Base-by-base conservation (phyloP, 345 rosid genomes). In the Lepidium sativum region DNA sequence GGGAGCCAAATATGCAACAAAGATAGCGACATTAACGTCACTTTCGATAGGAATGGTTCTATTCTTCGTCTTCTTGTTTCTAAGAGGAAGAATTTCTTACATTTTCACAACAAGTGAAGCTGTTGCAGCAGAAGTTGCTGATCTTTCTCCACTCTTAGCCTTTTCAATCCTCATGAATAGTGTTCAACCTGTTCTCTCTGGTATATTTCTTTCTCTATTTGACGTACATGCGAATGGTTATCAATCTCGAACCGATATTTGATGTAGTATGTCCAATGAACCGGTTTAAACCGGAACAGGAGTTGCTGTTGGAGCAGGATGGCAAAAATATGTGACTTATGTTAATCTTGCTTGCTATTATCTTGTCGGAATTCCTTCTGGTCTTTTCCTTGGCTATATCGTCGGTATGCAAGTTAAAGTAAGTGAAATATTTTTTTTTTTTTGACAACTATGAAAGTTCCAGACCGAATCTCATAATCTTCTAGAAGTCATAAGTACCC, bases 171-270 rank as follows among this genome's bases (percentile, higher is more conserved):
- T 87, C 51, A 1, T 85, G 69, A 87, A 90, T 75, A 87, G 92
- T 54, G 73, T 90, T 55, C 97, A 90, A 38, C 97, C 97, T 6
- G 97, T 90, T 17, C 90, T 90, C 17, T 87, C 90, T 0, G 97
- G 95, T 86, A 80, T 32, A 3, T 2, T 20, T 42, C 0, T 33
- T 21, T 11, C 31, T 35, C 41, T 58, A 1, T 6, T 56, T 57
- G n/a, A 17, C 6, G 6, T 5, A 17, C 6, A 4, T 3, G 25
- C 14, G 7, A 27, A 21, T 23, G 49, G 51, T 41, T 51, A 31
- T 3, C 20, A 12, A 8, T 38, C 16, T 18, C 1, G 6, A 29
- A 17, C 18, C 51, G 39, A 34, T 13, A 16, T 27, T 35, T 53
- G 32, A 53, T 13, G 0, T 44, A 60, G 0, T 8, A 12, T 69